Percentiles rank a stretch among this genome's conserved stretches.
Conservation (phyloP, 2,329 filamentous ascomycete species). For the Cladophialophora immunda region DNA sequence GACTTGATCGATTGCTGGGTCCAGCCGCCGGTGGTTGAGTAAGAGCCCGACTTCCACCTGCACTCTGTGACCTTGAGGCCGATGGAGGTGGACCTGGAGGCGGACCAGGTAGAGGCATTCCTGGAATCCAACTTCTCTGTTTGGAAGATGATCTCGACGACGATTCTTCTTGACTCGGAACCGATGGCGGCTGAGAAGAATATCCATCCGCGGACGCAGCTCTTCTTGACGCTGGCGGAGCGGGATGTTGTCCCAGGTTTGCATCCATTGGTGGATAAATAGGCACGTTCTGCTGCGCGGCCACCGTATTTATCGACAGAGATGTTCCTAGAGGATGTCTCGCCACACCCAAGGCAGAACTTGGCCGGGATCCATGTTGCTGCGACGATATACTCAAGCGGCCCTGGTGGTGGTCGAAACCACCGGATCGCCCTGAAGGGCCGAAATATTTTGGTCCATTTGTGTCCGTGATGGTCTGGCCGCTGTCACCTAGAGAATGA, state of each 20-base stretch:
- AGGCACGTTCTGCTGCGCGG: slow-evolving; percentile 22
- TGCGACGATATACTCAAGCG: slow-evolving; percentile 22
- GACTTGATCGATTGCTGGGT: slow-evolving; percentile 38
- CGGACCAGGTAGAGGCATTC: slow-evolving; percentile 58
- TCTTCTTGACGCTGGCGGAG: slow-evolving; percentile 52
- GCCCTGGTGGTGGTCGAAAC: slow-evolving; percentile 19
- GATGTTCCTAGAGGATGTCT: slow-evolving; percentile 16
- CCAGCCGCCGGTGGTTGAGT: slow-evolving; percentile 45
- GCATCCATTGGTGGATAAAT: slow-evolving; percentile 5
- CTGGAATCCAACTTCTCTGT: slow-evolving; percentile 51
- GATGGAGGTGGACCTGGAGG: slow-evolving; percentile 56
- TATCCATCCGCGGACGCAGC: slow-evolving; percentile 56
- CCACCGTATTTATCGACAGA: slow-evolving; percentile 33
- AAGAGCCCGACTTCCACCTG: slow-evolving; percentile 46
- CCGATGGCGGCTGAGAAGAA: slow-evolving; percentile 47
- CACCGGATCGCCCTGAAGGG: slow-evolving; percentile 4
- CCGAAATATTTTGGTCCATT: slow-evolving; percentile 13
- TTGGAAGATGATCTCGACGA: slow-evolving; percentile 46
- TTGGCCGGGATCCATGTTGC: slow-evolving; percentile 18
- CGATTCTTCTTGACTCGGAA: slow-evolving; percentile 45
- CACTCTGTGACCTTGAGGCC: slow-evolving; percentile 50
- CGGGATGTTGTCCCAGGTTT: slow-evolving; percentile 27
- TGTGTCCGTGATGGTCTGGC: slow-evolving; percentile 5
- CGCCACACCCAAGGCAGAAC: slow-evolving; percentile 17
- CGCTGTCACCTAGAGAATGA: slow-evolving; percentile 11